Evolutionary conservation across 2,329 filamentous ascomycete genomes (phyloP).

Genomic region (Cercospora sp.): DNA sequence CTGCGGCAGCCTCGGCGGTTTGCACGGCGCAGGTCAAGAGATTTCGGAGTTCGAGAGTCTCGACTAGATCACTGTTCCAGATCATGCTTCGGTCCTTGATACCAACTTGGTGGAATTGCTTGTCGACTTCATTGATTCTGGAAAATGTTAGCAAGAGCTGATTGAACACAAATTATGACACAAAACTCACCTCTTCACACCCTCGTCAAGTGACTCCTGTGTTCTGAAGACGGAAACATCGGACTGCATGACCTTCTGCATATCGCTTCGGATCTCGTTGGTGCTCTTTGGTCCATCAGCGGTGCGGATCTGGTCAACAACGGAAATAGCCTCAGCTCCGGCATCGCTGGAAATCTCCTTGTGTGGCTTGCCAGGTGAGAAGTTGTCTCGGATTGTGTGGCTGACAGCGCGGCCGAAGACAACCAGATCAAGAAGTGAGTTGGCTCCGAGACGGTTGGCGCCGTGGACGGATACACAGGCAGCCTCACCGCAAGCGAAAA

Average conservation of each 20-base stretch:
- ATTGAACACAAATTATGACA: not conserved
- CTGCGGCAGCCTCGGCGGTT: constrained; percentile 86
- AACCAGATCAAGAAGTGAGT: constrained; percentile 95
- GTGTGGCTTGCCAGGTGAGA: constrained; percentile 77
- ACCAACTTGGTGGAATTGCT: constrained; percentile 76
- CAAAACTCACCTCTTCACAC: constrained; percentile 66
- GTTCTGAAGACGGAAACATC: constrained; percentile 97
- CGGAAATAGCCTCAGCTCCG: constrained; percentile 80
- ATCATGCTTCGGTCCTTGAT: constrained; percentile 99
- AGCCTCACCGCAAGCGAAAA: constrained; percentile 95
- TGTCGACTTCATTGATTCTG: constrained; percentile 77
- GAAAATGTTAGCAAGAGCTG: constrained; percentile 21
- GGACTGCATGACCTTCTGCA: constrained; percentile 98
- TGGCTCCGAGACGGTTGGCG: constrained; percentile 95
- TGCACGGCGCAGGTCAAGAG: constrained; percentile 93
- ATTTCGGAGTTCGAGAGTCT: constrained; percentile 94
- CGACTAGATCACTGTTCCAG: constrained; percentile 97
- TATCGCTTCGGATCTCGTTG: constrained; percentile 80
- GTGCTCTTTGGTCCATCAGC: constrained; percentile 84
- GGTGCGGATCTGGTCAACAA: constrained; percentile 82
- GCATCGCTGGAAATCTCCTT: constrained; percentile 80
- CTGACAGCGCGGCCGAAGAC: constrained; percentile 97
- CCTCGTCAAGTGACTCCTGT: constrained; percentile 89
- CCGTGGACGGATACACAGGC: constrained; percentile 98
- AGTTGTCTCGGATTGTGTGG: constrained; percentile 94